These are phyloP conservation scores for Noccaea bulbosa DNA, from an alignment of 345 rosid species.

Conservation along the genomic window DNA sequence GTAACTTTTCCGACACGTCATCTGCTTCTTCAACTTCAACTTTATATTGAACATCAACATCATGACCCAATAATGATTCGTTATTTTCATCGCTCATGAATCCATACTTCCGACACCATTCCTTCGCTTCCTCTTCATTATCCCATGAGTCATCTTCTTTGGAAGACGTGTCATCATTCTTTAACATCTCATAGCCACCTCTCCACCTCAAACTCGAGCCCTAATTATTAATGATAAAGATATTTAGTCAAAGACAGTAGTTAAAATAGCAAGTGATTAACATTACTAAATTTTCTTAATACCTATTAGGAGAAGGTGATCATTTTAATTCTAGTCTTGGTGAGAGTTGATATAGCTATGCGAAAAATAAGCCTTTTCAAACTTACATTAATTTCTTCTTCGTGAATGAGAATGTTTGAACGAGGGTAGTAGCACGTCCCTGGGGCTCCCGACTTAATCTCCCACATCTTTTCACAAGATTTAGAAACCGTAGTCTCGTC, in stretches of 20 bases:
- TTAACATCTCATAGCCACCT: slow-evolving; percentile 14
- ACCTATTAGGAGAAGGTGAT: not conserved
- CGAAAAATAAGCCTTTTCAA: not conserved
- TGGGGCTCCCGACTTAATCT: not conserved
- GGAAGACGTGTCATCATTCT: slow-evolving; percentile 8
- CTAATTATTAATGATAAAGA: slow-evolving; percentile 8
- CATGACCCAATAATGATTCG: not conserved
- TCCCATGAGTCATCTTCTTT: slow-evolving; percentile 28
- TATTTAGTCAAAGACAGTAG: not conserved
- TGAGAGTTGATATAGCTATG: not conserved
- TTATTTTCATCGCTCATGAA: not conserved
- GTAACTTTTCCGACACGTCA: slow-evolving; percentile 23
- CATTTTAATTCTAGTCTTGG: not conserved
- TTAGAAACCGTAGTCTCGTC: not conserved
- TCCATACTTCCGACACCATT: not conserved
- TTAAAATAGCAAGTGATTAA: not conserved
- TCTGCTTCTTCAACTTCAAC: slow-evolving; percentile 19
- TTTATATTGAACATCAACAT: not conserved
- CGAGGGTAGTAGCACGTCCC: not conserved
- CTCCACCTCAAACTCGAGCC: not conserved
- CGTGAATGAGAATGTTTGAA: not conserved
- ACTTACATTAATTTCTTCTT: slow-evolving; percentile 13
- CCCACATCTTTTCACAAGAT: not conserved
- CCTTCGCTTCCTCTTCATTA: not conserved
- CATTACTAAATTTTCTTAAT: not conserved